Base-by-base conservation (phyloP, 2,329 filamentous ascomycete genomes). In the Talaromyces sp. region DNA sequence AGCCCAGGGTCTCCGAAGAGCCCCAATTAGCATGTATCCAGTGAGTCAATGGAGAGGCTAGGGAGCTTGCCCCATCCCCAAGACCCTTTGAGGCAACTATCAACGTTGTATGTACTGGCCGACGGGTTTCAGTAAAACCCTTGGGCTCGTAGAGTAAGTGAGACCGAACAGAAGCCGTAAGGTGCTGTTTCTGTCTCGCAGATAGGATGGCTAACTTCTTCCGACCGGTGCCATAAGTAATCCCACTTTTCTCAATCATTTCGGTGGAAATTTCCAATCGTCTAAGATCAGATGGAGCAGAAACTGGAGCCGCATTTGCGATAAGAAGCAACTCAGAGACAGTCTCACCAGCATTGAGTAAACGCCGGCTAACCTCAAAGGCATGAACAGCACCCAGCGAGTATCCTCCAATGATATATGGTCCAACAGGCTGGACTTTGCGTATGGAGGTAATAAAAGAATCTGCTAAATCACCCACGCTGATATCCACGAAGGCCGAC, bases 351-450 rank as follows among this genome's bases (percentile, higher is more conserved):
- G 35, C 31, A 2, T 62, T 52, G 35, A 65, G 31, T 4, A 71
- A 64, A 19, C 59, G 67, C 13, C 62, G 58, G 2, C 67, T 60
- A 1, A 68, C 67, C 51, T 72, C 70, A 58, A 72, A 73, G 4
- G 72, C 69, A 62, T 66, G 66, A 21, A 70, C 63, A 3, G 67
- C 69, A 13, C 72, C 72, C 5, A 65, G 63, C 13, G 69, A 72
- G 65, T 65, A 72, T 21, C 72, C 72, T 8, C 65, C 70, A 3
- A 75, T 53, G 19, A 65, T 26, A 63, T 73, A 74, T 2, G 72
- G 71, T 0, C 72, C 71, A 13, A 65, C 53, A 3, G 70, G 65
- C 56, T 73, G 70, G 35, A 63, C 62, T 14, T 55, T 55, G 26
- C 60, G 63, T 32, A 71, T 63, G 11, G 64, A 63, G 4, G 38